Evolutionary conservation across 768 basidiomycete species (phyloP).

Genomic region (Lentinula lateritia): DNA sequence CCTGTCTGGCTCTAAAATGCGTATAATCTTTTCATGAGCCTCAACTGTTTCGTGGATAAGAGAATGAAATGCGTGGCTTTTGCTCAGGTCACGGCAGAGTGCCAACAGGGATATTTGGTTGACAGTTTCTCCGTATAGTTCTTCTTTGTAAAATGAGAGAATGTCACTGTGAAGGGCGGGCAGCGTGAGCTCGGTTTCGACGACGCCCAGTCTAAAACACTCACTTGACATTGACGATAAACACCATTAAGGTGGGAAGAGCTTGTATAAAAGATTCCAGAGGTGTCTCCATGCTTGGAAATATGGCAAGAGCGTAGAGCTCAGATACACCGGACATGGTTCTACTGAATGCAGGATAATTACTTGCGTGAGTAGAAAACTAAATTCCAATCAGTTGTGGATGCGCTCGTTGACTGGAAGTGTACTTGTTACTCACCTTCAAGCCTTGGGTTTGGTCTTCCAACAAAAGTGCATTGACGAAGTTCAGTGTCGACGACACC

Average conservation of each 20-base stretch:
- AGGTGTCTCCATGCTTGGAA: conserved; percentile 22
- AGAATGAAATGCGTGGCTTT: conserved; percentile 18
- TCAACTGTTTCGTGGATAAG: conserved; percentile 20
- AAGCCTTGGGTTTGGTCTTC: conserved; percentile 25
- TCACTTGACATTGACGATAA: conserved; percentile 31
- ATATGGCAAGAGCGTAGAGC: conserved; percentile 30
- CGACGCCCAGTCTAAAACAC: conserved; percentile 7
- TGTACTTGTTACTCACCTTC: conserved; percentile 13
- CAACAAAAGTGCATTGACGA: conserved; percentile 25
- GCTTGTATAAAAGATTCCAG: conserved; percentile 28
- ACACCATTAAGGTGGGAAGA: conserved; percentile 29
- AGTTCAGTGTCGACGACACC: conserved; percentile 27
- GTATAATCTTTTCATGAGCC: conserved; percentile 16
- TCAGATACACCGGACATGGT: conserved; percentile 28
- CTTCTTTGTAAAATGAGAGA: conserved; percentile 38
- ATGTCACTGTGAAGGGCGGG: too few relatives aligned
- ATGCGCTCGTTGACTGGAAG: not conserved
- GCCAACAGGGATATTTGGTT: conserved; percentile 23
- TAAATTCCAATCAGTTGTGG: not conserved
- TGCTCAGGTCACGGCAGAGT: conserved; percentile 14
- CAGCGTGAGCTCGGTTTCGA: too few relatives aligned
- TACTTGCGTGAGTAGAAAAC: conserved; percentile 7
- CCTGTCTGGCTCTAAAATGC: conserved; percentile 16
- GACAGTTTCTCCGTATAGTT: conserved; percentile 24
- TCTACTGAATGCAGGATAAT: conserved; percentile 18